Percentiles rank a stretch among this genome's conserved stretches.
Evolutionary conservation across 192 early-diverging fungal species (phyloP).

Genomic region (Coemansia sp.): DNA sequence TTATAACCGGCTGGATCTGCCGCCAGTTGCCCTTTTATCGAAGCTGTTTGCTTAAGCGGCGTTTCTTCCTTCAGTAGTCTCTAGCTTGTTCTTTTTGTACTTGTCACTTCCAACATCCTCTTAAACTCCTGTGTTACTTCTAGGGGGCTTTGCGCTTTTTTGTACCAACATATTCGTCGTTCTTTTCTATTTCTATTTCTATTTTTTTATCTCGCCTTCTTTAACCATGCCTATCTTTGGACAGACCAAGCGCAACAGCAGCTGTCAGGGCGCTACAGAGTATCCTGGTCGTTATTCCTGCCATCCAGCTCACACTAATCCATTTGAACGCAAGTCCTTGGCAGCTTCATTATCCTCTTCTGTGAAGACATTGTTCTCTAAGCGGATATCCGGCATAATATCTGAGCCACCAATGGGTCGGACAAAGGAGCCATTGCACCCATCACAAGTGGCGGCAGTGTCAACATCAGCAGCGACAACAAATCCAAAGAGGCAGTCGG

Average conservation of each 20-base stretch:
- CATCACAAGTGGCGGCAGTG: neutral
- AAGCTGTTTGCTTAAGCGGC: neutral
- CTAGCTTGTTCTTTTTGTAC: neutral
- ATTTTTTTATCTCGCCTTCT: conserved; percentile 7
- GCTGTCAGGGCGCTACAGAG: conserved; percentile 2
- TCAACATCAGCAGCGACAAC: conserved; percentile 3
- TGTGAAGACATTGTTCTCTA: conserved; percentile 42
- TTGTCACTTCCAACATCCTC: neutral
- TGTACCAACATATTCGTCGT: neutral
- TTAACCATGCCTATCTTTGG: conserved; percentile 28
- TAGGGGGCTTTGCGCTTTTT: neutral
- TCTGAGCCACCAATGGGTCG: conserved; percentile 10
- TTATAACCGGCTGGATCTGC: conserved; percentile 8
- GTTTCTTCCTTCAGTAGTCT: neutral
- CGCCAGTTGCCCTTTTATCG: neutral
- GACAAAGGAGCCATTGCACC: neutral
- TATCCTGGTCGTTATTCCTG: conserved; percentile 1
- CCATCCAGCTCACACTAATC: conserved; percentile 12
- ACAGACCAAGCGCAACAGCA: conserved; percentile 24
- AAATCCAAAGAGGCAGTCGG: conserved; percentile 18
- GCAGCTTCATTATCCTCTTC: conserved; percentile 26
- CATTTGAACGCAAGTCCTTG: conserved; percentile 29
- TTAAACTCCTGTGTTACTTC: neutral
- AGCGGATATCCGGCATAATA: conserved; percentile 17
- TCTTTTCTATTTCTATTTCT: neutral